A percentile compares a stretch with the other conserved stretches of the same genome.
These are phyloP conservation scores for Butyriboletus appendiculatus DNA, from an alignment of 1,284 basidiomycete genomes.

Conservation along the genomic window DNA sequence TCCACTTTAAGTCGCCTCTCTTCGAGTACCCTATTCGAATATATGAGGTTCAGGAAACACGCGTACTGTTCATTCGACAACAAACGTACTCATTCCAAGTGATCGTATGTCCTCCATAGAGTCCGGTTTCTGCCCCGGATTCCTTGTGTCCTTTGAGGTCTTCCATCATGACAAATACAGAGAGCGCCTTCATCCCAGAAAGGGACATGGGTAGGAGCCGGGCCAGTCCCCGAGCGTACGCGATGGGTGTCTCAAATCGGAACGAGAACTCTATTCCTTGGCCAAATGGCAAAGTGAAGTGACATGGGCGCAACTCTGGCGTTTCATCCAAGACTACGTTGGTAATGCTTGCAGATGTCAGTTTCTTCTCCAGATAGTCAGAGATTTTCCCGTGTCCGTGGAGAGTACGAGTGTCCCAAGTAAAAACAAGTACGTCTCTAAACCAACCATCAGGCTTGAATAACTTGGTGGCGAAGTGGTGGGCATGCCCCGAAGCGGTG, in stretches of 20 bases:
- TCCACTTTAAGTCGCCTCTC: not conserved
- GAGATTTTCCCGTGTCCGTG: not conserved
- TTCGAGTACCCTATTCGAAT: not conserved
- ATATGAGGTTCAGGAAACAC: not conserved
- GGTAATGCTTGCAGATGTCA: not conserved
- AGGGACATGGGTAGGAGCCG: not conserved
- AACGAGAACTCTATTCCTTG: not conserved
- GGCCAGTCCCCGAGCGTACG: not conserved
- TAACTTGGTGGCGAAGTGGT: not conserved
- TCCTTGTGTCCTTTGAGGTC: not conserved
- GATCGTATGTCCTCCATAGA: not conserved
- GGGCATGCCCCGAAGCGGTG: not conserved
- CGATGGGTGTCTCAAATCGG: not conserved
- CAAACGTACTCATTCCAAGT: not conserved
- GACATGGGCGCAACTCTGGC: not conserved
- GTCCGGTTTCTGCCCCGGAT: not conserved
- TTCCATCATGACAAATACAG: not conserved
- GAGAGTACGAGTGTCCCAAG: not conserved
- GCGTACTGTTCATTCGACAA: not conserved
- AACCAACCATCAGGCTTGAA: not conserved
- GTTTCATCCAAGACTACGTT: not conserved
- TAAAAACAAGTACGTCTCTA: not conserved
- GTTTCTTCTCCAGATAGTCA: not conserved
- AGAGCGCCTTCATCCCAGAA: not conserved
- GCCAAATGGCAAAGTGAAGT: not conserved